Base-by-base conservation (phyloP, 2,329 filamentous ascomycete genomes). In the Xylaria polymorpha region DNA sequence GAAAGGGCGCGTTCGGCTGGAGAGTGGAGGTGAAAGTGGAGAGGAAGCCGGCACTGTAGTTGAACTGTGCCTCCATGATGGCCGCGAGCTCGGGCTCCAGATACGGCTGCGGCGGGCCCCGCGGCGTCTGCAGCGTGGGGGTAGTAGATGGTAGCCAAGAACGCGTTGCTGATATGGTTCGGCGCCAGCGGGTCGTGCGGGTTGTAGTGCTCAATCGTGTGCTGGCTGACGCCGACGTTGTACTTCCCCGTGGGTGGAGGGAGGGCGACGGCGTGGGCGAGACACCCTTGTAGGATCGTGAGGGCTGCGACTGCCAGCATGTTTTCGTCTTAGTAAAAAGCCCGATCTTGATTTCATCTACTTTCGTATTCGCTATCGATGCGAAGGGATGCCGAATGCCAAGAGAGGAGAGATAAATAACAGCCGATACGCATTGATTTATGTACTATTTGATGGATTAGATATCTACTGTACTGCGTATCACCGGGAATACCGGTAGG, bases 131-230 rank as follows among this genome's bases (percentile, higher is more conserved):
- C 10, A 43, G 53, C 3, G 73, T 75, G 8, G 75, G 75, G 35
- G n/a, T 76, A 75, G 51, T 71, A 75, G 1, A 74, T 66, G 15
- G 73, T 75, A 5, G 74, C 74, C 15, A 75, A 62, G 43, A 76
- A 75, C 6, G 71, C 73, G 1, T 71, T 74, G 67, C 70, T 77
- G 46, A 77, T 50, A 32, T 77, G 72, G 37, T 74, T 72, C 4
- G 73, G 74, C 18, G 74, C 73, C 20, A 77, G n/a, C 1, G 72
- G 67, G 46, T 76, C 73, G 22, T 69, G 44, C 0, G 67, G 32
- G 14, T 75, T 75, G 32, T 64, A 64, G 29, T 74, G 66, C 7
- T 71, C 53, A 1, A 75, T 70, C 20, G 63, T 64, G 15, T 74
- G 64, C 56, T 70, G 74, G 43, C 56, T 64, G 4, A 75, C 41